Percentiles rank a stretch among this genome's conserved stretches.
Conservation (phyloP, 352 stramenopile genomes). For the Saprolegnia parasitica region DNA sequence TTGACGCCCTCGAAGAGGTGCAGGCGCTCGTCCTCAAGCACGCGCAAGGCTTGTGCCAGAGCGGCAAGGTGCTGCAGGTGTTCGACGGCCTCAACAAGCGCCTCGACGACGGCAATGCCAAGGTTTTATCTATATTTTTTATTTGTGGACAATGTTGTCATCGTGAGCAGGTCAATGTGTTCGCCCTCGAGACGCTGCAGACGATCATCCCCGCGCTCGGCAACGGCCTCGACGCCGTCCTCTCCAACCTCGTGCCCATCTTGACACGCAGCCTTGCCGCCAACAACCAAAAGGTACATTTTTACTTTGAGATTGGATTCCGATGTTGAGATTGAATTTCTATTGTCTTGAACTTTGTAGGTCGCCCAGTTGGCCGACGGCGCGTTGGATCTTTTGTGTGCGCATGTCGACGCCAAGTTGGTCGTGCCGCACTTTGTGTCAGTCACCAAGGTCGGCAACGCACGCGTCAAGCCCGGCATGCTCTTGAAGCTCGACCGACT, state of each 20-base stretch:
- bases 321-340: too few species aligned
- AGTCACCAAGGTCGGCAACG: slow-evolving; percentile 48
- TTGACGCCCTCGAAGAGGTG: slow-evolving; percentile 48
- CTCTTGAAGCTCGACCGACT: slow-evolving; percentile 51
- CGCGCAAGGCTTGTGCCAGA: slow-evolving; percentile 34
- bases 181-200: slow-evolving; percentile 54
- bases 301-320: too few species aligned
- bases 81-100: slow-evolving; percentile 67
- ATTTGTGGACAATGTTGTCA: neutral
- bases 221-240: slow-evolving; percentile 52
- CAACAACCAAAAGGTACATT: slow-evolving; percentile 46
- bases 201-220: slow-evolving; percentile 47
- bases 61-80: slow-evolving; percentile 46
- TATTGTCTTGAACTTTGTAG: neutral
- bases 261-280: slow-evolving; percentile 54
- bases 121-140: slow-evolving; percentile 23
- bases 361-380: slow-evolving; percentile 37
- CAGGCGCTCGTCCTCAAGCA: slow-evolving; percentile 39
- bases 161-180: slow-evolving; percentile 37
- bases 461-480: slow-evolving; percentile 50
- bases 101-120: slow-evolving; percentile 71
- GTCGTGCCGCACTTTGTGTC: slow-evolving; percentile 55
- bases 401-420: slow-evolving; percentile 41
- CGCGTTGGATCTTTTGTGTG: slow-evolving; percentile 45
- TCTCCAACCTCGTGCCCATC: slow-evolving; percentile 48